These are phyloP conservation scores for Hanseniaspora jakobsenii DNA, from an alignment of 805 yeast species.

Conservation along the genomic window DNA sequence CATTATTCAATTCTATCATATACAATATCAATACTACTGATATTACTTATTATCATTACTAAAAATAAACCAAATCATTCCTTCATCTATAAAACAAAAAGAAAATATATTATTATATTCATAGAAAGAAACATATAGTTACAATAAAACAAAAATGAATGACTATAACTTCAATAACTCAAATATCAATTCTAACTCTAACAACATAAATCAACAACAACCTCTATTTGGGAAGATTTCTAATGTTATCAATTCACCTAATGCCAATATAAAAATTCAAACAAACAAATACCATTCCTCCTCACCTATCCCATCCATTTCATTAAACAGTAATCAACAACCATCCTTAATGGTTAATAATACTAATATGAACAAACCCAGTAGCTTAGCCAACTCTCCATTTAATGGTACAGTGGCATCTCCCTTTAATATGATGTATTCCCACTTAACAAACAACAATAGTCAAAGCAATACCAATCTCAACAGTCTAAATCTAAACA, in stretches of 20 bases:
- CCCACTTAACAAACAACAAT: neutral
- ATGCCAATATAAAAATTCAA: neutral
- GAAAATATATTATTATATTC: too few species aligned
- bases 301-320: conserved; percentile 4
- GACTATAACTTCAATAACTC: too few species aligned
- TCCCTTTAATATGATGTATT: conserved; percentile 8
- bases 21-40: too few species aligned
- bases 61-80: too few species aligned
- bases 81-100: too few species aligned
- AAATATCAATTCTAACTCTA: too few species aligned
- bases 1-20: too few species aligned
- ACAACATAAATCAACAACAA: too few species aligned
- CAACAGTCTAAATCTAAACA: neutral
- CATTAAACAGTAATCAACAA: neutral
- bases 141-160: too few species aligned
- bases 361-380: neutral
- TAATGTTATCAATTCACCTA: conserved; percentile 10
- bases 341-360: neutral
- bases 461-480: neutral
- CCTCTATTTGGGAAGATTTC: conserved; percentile 14
- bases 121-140: too few species aligned
- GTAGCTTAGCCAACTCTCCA: neutral
- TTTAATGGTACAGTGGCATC: neutral
- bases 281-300: neutral
- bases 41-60: too few species aligned